Percentiles rank a stretch among this genome's conserved stretches.
Conservation (phyloP, 2,329 filamentous ascomycete species). For the Amesomyces nigricolor region DNA sequence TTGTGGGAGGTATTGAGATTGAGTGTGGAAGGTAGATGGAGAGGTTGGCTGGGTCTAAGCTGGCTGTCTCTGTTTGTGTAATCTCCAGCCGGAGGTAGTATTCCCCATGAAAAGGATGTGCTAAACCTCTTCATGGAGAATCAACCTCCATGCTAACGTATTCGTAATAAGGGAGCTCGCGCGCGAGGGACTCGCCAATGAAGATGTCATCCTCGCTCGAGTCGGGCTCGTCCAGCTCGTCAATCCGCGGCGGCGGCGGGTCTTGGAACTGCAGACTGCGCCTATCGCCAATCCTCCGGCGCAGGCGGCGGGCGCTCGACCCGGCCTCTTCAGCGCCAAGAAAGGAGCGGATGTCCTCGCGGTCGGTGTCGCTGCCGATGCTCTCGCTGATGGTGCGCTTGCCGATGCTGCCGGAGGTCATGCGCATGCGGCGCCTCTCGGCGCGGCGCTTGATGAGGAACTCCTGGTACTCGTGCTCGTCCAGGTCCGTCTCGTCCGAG, state of each 20-base stretch:
- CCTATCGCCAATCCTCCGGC: conserved; percentile 42
- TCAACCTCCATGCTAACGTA: conserved; percentile 50
- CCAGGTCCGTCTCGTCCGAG: conserved; percentile 35
- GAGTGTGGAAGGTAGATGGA: not conserved
- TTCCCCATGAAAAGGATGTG: not conserved
- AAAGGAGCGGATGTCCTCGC: conserved; percentile 36
- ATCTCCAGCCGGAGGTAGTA: not conserved
- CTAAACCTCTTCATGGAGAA: conserved; percentile 27
- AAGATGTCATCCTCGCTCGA: conserved; percentile 42
- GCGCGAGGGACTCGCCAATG: conserved; percentile 39
- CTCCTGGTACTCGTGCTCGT: conserved; percentile 34
- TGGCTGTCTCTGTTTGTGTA: not conserved
- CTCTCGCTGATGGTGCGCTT: conserved; percentile 50
- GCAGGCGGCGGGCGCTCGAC: conserved; percentile 44
- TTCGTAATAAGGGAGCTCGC: conserved; percentile 48
- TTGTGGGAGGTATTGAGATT: not conserved
- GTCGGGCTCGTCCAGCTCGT: conserved; percentile 49
- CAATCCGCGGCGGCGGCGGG: conserved; percentile 45
- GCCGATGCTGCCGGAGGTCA: conserved; percentile 49
- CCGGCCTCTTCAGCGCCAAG: conserved; percentile 38
- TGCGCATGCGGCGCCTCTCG: conserved; percentile 40
- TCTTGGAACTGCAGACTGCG: conserved; percentile 46
- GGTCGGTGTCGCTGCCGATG: conserved; percentile 45
- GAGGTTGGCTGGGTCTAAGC: not conserved
- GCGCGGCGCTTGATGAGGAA: conserved; percentile 40